phyloP scores from a whole-genome alignment of 345 rosid species.

The Raphanus raphanistrum region DNA sequence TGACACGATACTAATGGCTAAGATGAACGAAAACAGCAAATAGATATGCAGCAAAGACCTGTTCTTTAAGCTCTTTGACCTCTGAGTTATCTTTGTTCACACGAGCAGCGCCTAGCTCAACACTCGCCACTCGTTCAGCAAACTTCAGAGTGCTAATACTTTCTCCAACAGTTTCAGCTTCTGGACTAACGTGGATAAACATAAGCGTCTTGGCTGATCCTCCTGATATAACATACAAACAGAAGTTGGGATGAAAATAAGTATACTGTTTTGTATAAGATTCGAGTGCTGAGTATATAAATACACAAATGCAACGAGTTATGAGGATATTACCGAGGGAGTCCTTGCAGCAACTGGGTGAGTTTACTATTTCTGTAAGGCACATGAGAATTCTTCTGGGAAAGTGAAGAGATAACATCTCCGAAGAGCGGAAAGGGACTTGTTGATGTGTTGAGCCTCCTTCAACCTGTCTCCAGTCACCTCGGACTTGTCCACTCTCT shows the following conservation, averaged over 20 bases:
- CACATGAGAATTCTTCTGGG: conserved; percentile 81
- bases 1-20: neutral
- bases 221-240: conserved; percentile 50
- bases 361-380: conserved; percentile 96
- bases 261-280: conserved; percentile 3
- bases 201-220: conserved; percentile 97
- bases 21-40: neutral
- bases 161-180: conserved; percentile 78
- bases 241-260: neutral
- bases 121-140: conserved; percentile 91
- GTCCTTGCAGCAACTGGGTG: conserved; percentile 93
- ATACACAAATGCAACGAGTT: neutral
- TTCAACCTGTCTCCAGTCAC: conserved; percentile 88
- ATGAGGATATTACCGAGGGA: conserved; percentile 66
- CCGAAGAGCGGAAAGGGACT: conserved; percentile 93
- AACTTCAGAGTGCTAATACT: conserved; percentile 91
- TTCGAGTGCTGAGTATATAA: neutral
- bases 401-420: conserved; percentile 86
- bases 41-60: conserved; percentile 40
- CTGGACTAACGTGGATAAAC: conserved; percentile 95
- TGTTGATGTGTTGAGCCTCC: conserved; percentile 90
- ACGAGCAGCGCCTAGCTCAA: conserved; percentile 95
- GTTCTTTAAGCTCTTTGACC: conserved; percentile 88
- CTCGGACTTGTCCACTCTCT: conserved; percentile 94
- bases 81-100: conserved; percentile 78